Evolutionary conservation across 2,329 filamentous ascomycete genomes (phyloP), one percentile per base, ranked within the genome.

Genomic region (Hymenoscyphus linearis): DNA sequence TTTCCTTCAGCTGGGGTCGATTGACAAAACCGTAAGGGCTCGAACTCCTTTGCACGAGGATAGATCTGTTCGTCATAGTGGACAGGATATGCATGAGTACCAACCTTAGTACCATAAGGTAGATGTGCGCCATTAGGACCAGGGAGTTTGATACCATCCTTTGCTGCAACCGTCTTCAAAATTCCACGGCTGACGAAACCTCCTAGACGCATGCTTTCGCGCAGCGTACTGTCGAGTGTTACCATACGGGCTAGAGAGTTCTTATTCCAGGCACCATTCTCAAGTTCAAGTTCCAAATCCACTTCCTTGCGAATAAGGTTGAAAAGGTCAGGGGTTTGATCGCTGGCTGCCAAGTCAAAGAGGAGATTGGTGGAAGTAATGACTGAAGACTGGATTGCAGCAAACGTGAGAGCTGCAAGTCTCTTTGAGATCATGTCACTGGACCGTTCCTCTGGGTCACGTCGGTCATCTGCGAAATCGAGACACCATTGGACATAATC

Each of bases 401-500:
- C 70, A 31, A 72, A 70, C n/a, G 64, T 68, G 7, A 69, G 44
- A 4, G 65, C 61, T 2, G 60, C 60, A 53, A 72, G 62, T 10
- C 71, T 65, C 14, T 64, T 64, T 3, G 66, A 61, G 27, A 72
- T 74, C 35, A 76, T 69, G 22, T 69, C 66, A 7, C 58, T 18
- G 9, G 70, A 63, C 1, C 75, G 68, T 62, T 79, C 77, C 0
- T 75, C 57, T 0, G 71, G 74, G 0, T 77, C 72, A 52, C 79
- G 69, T 59, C 74, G 71, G 12, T 66, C 61, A 13, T 71, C 62
- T 13, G 74, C 74, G 60, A 77, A 73, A 55, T 70, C 65, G 22
- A 78, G 72, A 0, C 71, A 72, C 75, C 75, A 78, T 65, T 76
- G 73, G 12, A 77, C 66, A 61, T 76, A 78, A 63, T 77, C 75